Evolutionary conservation across 192 early-diverging fungal species (phyloP), one percentile per base, ranked within the genome.

Genomic region (Obelidium mucronatum): DNA sequence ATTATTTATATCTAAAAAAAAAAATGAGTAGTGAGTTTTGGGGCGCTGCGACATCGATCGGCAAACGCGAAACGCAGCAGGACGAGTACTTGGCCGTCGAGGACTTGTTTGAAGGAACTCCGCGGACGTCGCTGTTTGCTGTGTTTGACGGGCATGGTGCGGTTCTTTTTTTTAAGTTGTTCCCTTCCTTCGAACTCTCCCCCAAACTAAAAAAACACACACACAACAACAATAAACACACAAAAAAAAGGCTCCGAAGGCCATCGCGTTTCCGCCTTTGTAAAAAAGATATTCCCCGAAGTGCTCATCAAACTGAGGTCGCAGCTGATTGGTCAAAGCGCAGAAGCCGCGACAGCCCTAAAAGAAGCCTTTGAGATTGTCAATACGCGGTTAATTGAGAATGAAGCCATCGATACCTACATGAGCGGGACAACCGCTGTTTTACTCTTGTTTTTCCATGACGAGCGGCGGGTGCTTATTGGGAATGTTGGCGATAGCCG

Each of bases 91-190:
- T 82, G 2, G 40, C 78, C 17, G 42, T 52, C 6, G 53, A 70
- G 35, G 44, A 54, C 55, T 26, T 81, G 17, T 78, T 83, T 34
- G 60, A 76, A 15, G 61, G 70, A 34, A 44, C 66, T 51, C 48
- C 77, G 40, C 58, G 78, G 31, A 53, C 76, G 67, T 26, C 61
- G 30, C 75, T 88, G 44, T 86, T 86, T 74, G 78, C 72, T n/a
- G 82, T 88, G 22, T 82, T 86, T 67, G 87, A 88, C 56, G 87
- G 87, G 11, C 87, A 88, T 65, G 87, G 87, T 76, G 54, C 19
- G 65, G 17, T 34, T n/a, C 31, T 17, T 15, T 59, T 17, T 2
- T 24, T 72, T 19, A 31, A 28, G 5, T 6, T n/a, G n/a, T n/a
- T 34, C 34, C 35, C 30, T 8, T 31, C 52, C 26, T 33, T 2